Evolutionary conservation across 2,329 filamentous ascomycete species (phyloP), one percentile per base, ranked within the genome.

Genomic region (Sporothrix pseudoabietina): DNA sequence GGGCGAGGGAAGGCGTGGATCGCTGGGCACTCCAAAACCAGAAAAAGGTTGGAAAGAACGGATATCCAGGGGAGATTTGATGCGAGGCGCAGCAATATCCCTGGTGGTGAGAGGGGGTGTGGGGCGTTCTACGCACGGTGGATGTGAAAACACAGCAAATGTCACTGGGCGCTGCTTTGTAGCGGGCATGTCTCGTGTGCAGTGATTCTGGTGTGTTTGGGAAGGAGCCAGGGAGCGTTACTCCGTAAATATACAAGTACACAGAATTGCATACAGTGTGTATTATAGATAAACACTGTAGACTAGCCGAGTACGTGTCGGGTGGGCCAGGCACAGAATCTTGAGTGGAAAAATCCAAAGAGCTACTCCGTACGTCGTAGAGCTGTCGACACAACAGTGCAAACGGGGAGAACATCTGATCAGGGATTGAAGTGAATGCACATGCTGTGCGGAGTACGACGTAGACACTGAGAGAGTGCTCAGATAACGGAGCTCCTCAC

Each of bases 1-100:
- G 52, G 35, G 39, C 16, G 52, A 49, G 41, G 22, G 26, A n/a
- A 16, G 30, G 52, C 35, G 47, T 63, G 68, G 69, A 74, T 71
- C 69, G 59, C 63, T 39, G 49, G 44, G 16, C 16, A 61, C 54
- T 68, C 70, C 72, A 54, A 74, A 71, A 69, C 70, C 16, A 69
- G 63, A 32, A 63, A 68, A 68, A 70, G 72, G 70, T 71, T 55
- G 69, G 70, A 52, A 71, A 65, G 49, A 47, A 26, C 44, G 35
- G 68, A 49, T 71, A 69, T 65, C 69, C 66, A 75, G 72, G 70
- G 72, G 74, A 75, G 75, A 75, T 75, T 76, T 73, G 75, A 75
- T 72, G 72, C 74, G 75, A 75, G 75, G 75, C 75, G 75, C 75
- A 76, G 75, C 73, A 70, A 10, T 19, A 71, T 68, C 49, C 72